phyloP scores from a whole-genome alignment of 78 protist species.

The Emiliania huxleyi region DNA sequence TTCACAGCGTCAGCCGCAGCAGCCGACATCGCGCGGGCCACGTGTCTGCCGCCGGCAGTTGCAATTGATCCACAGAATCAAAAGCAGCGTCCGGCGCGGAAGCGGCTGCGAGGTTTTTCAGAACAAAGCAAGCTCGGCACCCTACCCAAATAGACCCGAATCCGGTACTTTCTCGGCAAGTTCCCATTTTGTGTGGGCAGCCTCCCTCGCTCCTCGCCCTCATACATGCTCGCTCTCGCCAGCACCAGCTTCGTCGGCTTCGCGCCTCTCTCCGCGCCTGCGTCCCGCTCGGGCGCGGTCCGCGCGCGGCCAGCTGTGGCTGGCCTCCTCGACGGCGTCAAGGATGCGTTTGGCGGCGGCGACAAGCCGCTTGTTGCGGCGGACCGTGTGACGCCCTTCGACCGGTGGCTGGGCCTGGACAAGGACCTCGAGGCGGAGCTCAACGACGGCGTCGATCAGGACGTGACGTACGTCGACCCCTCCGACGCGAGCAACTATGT shows the following conservation, averaged over 20 bases:
- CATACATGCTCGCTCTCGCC: too few species aligned
- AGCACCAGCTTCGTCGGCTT: not conserved
- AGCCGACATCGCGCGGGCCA: too few species aligned
- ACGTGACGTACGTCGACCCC: not conserved
- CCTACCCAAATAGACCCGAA: too few species aligned
- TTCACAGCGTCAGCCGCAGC: too few species aligned
- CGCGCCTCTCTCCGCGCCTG: not conserved
- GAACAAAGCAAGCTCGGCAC: too few species aligned
- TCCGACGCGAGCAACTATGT: not conserved
- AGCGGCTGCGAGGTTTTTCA: too few species aligned
- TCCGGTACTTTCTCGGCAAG: too few species aligned
- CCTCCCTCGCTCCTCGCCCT: too few species aligned
- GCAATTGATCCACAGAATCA: too few species aligned
- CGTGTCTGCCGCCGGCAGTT: too few species aligned
- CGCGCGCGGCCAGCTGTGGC: not conserved
- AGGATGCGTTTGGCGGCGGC: not conserved
- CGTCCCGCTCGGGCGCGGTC: not conserved
- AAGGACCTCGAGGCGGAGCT: conserved; percentile 1
- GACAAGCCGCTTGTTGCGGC: not conserved
- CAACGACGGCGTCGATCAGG: not conserved
- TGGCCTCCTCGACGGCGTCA: conserved; percentile 1
- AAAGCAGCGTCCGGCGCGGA: too few species aligned
- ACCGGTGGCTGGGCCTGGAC: conserved; percentile 12
- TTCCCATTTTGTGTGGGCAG: too few species aligned
- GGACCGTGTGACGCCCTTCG: conserved; percentile 13